Evolutionary conservation across 208 protist species (phyloP).

Genomic region (Leishmania guyanensis): DNA sequence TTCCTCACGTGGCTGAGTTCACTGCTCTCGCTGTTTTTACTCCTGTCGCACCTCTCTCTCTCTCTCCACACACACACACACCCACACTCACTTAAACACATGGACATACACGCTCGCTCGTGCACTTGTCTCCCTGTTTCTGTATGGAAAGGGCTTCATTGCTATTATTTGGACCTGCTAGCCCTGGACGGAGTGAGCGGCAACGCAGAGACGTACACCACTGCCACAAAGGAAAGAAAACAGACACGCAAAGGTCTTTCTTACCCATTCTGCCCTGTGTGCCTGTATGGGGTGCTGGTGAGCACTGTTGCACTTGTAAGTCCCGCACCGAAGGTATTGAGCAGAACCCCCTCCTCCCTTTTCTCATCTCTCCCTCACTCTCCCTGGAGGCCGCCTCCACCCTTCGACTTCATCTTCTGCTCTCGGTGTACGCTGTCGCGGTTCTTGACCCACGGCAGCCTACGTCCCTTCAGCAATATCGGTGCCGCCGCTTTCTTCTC

Average conservation of each 20-base stretch:
- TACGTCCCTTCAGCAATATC: not conserved
- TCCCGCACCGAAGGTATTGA: not conserved
- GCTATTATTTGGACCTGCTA: not conserved
- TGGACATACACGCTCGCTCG: not conserved
- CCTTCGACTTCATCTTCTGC: not conserved
- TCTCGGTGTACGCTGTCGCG: not conserved
- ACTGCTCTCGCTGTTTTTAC: not conserved
- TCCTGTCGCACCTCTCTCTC: not conserved
- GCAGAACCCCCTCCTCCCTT: not conserved
- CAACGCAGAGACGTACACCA: not conserved
- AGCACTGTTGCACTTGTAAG: not conserved
- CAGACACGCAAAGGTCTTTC: not conserved
- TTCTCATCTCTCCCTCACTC: not conserved
- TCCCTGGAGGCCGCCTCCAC: not conserved
- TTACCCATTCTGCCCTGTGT: not conserved
- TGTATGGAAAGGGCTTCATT: not conserved
- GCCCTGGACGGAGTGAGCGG: not conserved
- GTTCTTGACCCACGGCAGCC: not conserved
- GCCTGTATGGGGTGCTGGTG: not conserved
- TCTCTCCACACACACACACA: not conserved
- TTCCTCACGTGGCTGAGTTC: not conserved
- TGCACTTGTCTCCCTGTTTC: not conserved
- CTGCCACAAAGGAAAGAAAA: not conserved
- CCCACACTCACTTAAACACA: not conserved
- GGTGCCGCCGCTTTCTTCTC: not conserved